These are phyloP conservation scores for Marsdenia floribunda DNA, from an alignment of 257 asterid genomes.

Conservation along the genomic window DNA sequence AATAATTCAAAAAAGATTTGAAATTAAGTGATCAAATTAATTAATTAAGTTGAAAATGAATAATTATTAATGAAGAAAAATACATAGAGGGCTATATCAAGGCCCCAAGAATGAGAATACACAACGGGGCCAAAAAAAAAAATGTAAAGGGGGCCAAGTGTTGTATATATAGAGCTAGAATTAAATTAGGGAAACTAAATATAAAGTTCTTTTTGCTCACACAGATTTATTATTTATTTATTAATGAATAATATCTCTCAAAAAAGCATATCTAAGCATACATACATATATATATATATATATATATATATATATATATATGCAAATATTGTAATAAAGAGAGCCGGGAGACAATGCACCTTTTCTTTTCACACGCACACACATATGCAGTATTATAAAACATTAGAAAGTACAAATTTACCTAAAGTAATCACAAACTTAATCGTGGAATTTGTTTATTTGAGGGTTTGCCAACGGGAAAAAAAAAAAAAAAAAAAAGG, in stretches of 20 bases:
- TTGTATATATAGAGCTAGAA: neutral
- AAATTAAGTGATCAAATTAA: no score
- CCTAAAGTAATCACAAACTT: constrained; percentile 2
- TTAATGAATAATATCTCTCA: neutral
- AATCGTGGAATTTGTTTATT: neutral
- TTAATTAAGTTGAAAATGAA: no score
- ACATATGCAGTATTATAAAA: constrained; percentile 2
- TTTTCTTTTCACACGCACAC: neutral
- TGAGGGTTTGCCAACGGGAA: neutral
- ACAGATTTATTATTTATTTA: neutral
- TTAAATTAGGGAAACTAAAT: neutral
- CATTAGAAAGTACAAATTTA: neutral
- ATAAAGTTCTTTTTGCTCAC: neutral
- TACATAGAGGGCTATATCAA: neutral
- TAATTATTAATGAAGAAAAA: no score
- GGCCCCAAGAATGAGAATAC: neutral
- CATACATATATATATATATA: no score
- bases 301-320: no score
- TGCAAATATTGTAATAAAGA: neutral
- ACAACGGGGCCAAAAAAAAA: neutral
- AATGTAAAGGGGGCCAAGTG: neutral
- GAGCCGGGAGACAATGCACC: neutral
- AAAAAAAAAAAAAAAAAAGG: neutral
- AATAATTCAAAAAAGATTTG: no score
- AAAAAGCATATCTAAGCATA: no score